Evolutionary conservation across 2,329 filamentous ascomycete genomes (phyloP), one percentile per base, ranked within the genome.

Genomic region (Xylariaceae sp.): DNA sequence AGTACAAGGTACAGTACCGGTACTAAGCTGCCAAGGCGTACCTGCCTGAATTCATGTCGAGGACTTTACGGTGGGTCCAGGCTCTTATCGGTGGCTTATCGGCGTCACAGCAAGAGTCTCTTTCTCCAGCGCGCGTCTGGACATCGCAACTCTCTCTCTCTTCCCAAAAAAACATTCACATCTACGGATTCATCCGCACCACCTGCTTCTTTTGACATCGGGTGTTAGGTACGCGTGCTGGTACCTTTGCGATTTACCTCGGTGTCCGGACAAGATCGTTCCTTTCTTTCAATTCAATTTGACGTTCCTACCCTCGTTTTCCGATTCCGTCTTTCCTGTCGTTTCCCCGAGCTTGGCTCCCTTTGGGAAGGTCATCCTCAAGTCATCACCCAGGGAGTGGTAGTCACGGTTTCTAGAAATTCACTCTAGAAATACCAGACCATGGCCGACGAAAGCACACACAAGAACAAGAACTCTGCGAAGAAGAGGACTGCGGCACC

Each of bases 401-500:
- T 52, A 51, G 39, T 42, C 13, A 13, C 53, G 9, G 30, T 30
- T 35, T 9, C 7, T 5, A 30, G 5, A 5, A 42, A 42, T 5
- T 5, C 37, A 10, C 8, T 42, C 11, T 13, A 42, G 9, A 45
- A n/a, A 37, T 17, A 30, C 23, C 23, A 54, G 55, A 53, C 51
- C 44, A 68, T 68, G 65, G 58, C 61, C 35, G 63, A 63, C 54
- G 53, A 57, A 34, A 58, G 57, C 37, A 66, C 61, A 10, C 39
- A 59, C 35, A 66, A 68, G 60, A 54, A 59, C 56, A 58, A 62
- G 61, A 65, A 63, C 51, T 54, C 59, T 42, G 65, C 65, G 42
- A 64, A 66, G 37, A 72, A 72, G 61, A 65, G 70, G 56, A 55
- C 60, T 42, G 69, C 65, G 54, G 68, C 67, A 57, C 66, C 68